Evolutionary conservation across 345 rosid species (phyloP).

Genomic region (Sonneratia alba): DNA sequence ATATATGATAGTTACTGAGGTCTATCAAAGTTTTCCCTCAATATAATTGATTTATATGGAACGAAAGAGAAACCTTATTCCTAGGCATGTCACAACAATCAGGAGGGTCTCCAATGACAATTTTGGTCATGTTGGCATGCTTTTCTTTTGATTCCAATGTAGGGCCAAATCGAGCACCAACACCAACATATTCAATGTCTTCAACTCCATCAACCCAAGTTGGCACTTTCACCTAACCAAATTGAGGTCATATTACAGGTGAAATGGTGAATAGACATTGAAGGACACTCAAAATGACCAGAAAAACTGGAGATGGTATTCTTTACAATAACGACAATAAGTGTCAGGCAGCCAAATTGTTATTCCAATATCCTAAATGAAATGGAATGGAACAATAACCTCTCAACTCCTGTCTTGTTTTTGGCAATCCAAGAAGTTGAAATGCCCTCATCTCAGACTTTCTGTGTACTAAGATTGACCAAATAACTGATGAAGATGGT

Average conservation of each 20-base stretch:
- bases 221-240: conserved; percentile 65
- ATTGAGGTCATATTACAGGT: neutral
- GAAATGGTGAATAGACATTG: neutral
- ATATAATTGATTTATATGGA: neutral
- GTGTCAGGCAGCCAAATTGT: neutral
- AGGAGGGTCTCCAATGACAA: conserved; percentile 70
- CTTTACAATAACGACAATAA: neutral
- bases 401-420: neutral
- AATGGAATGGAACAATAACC: neutral
- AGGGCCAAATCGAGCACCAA: conserved; percentile 85
- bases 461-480: no score
- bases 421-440: neutral
- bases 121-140: conserved; percentile 47
- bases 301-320: neutral
- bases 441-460: neutral
- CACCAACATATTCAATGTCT: conserved; percentile 69
- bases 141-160: conserved; percentile 81
- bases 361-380: neutral
- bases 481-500: no score
- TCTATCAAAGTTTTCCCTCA: neutral
- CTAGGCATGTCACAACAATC: conserved; percentile 59
- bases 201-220: conserved; percentile 53
- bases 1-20: neutral
- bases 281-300: neutral
- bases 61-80: conserved; percentile 33